Evolutionary conservation across 2,329 filamentous ascomycete species (phyloP).

Genomic region (Leptographium lundbergii): DNA sequence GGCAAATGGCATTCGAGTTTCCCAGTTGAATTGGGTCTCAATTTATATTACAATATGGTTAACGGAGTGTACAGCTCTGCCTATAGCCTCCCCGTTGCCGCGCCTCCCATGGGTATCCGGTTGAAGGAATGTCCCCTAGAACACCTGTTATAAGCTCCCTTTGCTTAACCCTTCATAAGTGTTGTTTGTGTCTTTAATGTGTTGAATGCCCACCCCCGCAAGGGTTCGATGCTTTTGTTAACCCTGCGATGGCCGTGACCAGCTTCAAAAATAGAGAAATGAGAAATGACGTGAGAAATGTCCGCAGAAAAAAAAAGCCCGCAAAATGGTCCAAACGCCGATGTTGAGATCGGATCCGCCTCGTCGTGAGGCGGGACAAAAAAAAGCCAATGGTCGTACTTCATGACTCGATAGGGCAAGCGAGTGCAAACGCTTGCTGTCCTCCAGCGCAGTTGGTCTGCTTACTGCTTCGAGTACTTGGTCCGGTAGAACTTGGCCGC

Average conservation of each 20-base stretch:
- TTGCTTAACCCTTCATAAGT: neutral
- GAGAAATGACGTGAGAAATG: conserved; percentile 13
- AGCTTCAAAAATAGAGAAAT: neutral
- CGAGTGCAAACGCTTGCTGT: neutral
- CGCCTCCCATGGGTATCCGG: conserved; percentile 7
- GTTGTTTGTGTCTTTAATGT: conserved; percentile 8
- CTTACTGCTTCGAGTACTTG: conserved; percentile 55
- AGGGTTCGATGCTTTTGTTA: conserved; percentile 11
- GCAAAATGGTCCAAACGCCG: conserved; percentile 11
- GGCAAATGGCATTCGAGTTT: neutral
- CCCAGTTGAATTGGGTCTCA: neutral
- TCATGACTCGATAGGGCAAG: conserved; percentile 4
- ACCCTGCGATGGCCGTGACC: neutral
- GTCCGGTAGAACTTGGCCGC: conserved; percentile 93
- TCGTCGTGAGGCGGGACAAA: conserved; percentile 6
- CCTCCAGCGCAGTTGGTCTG: neutral
- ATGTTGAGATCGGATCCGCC: conserved; percentile 12
- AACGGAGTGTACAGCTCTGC: neutral
- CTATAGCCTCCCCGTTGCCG: neutral
- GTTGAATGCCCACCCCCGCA: neutral
- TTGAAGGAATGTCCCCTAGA: conserved; percentile 7
- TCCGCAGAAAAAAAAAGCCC: neutral
- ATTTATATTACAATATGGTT: neutral
- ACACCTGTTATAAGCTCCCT: conserved; percentile 4
- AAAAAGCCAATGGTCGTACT: conserved; percentile 9